Conservation (phyloP, 768 basidiomycete genomes). For the Rossbeevera mucosa region DNA sequence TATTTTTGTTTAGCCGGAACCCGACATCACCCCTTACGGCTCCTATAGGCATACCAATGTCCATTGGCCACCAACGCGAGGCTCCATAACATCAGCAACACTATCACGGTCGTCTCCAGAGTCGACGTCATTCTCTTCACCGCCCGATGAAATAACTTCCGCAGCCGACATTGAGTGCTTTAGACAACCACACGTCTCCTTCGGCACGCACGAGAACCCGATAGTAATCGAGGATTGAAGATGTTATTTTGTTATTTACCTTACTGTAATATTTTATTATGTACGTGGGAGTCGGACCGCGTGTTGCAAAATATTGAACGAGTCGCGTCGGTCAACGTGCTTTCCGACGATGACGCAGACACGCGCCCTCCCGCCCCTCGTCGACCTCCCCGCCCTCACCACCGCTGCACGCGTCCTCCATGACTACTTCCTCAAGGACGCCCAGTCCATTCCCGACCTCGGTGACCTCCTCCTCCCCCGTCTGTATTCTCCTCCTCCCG, state of each 20-base stretch:
- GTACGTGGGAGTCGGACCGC: not conserved
- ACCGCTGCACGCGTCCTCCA: constrained; percentile 63
- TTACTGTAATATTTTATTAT: not conserved
- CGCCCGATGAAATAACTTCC: not conserved
- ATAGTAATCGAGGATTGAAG: constrained; percentile 24
- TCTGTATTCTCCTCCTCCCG: constrained; percentile 30
- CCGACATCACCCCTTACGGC: not conserved
- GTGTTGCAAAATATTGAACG: not conserved
- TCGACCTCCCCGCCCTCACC: constrained; percentile 61
- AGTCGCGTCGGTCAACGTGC: not conserved
- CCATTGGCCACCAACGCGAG: constrained; percentile 1
- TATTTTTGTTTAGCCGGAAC: constrained; percentile 9
- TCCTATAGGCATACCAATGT: not conserved
- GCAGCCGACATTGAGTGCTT: not conserved
- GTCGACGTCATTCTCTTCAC: not conserved
- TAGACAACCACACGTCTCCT: constrained; percentile 2
- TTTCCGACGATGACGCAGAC: constrained; percentile 17
- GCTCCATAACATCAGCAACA: not conserved
- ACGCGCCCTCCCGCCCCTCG: constrained; percentile 23
- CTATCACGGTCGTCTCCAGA: not conserved
- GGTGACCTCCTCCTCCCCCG: constrained; percentile 65
- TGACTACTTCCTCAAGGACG: constrained; percentile 68
- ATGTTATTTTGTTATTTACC: not conserved
- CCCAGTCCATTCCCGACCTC: constrained; percentile 69
- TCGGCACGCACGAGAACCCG: constrained; percentile 18